Base-by-base conservation (phyloP, 495 filamentous ascomycete genomes). In the Neurospora sp. region DNA sequence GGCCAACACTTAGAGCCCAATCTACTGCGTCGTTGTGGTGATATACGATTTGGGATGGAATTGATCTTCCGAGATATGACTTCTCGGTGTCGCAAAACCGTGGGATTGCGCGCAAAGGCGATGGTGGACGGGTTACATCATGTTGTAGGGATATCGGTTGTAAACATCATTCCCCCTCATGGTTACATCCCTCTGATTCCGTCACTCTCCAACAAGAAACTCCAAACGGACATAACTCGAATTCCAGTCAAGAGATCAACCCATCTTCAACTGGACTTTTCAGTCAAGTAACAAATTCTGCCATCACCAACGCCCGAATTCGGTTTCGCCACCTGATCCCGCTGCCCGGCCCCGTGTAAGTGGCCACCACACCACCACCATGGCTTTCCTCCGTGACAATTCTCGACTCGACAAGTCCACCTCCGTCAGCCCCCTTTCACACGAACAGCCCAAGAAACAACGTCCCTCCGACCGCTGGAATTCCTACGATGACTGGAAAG, bases 391-490 rank as follows among this genome's bases (percentile, higher is more conserved):
- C 18, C 18, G 18, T 18, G 14, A 42, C 7, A 46, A 20, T 20
- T 9, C n/a, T 18, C 6, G n/a, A n/a, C 18, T 46, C 4, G 5
- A 54, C 46, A 54, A 6, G 11, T 27, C 20, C 46, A 54, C 20
- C 20, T 54, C 20, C 46, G 10, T 54, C 46, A 54, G 10, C 46
- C 46, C 46, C n/a, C 46, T 54, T 6, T 20, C 20, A 27, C 20
- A 60, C 54, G 54, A 62, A 62, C 54, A 35, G 2, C 12, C 54
- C 54, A 62, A 62, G 60, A 75, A 71, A 60, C 39, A 39, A 7
- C 44, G 27, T 38, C 79, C 79, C 2, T 79, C 77, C 72, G 42
- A 73, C 72, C 75, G 71, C 46, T 82, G 80, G 77, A 76, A 74
- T 5, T 80, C 78, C 27, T 78, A 73, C 71, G 76, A 78, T 16